Base-by-base conservation (phyloP, 179 eudicot genomes). In the Spinacia oleracea region DNA sequence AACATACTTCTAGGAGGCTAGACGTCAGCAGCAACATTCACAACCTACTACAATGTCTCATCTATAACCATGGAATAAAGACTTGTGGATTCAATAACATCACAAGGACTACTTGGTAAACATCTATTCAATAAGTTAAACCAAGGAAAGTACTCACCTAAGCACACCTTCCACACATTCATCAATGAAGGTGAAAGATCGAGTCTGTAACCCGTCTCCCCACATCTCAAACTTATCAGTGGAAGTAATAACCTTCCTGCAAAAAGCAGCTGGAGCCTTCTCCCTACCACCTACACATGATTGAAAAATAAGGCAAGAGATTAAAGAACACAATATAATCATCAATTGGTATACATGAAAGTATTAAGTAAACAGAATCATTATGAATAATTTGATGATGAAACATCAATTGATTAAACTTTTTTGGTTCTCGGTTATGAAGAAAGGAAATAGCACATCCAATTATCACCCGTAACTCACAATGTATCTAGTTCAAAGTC, bases 91-190 rank as follows among this genome's bases (percentile, higher is more conserved):
- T 66, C 51, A 53, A 4, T 50, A 53, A 4, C 50, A 31, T 11
- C 67, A 55, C 16, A 5, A 23, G 11, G 1, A 9, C 18, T 7
- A 18, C 32, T 43, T 15, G 29, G 14, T 4, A 38, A 38, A 38
- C 40, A 38, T 38, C 40, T 38, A 38, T 38, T 38, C 40, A 38
- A n/a, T n/a, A n/a, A n/a, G n/a, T 38, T 38, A 38, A 38, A 38
- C 40, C 2, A 3, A 29, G 43, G 40, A 34, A 74, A 38, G n/a
- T 2, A 64, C 82, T 78, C 83, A 95, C 98, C 98, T 87, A 9
- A 94, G 88, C 55, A 95, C 98, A 77, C 98, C 98, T 89, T 95
- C 97, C 63, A 95, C 98, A 79, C 98, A 95, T 84, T 95, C 98
- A 82, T 95, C 98, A 68, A 95, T 95, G 88, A 95, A 95, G 78